These are phyloP conservation scores for Curvularia spicifera DNA, from an alignment of 2,329 filamentous ascomycete genomes.

Conservation along the genomic window DNA sequence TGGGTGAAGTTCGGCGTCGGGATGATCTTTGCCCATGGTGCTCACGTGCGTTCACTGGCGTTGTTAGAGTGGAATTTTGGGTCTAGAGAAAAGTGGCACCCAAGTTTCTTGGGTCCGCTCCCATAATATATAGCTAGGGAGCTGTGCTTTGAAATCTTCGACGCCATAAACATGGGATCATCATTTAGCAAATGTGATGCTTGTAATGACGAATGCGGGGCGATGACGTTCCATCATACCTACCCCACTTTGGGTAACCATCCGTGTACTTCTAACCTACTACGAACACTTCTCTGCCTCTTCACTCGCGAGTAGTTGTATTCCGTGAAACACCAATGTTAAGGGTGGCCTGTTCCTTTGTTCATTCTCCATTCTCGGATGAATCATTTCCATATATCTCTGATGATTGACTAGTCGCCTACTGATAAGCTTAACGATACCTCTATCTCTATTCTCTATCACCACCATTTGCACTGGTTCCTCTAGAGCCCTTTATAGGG, in stretches of 20 bases:
- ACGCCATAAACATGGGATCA: slow-evolving; percentile 7
- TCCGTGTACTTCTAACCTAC: not conserved
- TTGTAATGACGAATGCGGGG: slow-evolving; percentile 29
- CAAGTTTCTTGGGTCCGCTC: too few relatives aligned
- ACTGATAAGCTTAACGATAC: not conserved
- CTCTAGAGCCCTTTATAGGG: not conserved
- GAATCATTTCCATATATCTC: not conserved
- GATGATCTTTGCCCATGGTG: slow-evolving; percentile 44
- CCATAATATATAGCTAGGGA: slow-evolving; percentile 2
- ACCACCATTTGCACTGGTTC: too few relatives aligned
- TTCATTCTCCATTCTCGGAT: not conserved
- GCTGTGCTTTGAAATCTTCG: not conserved
- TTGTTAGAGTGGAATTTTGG: not conserved
- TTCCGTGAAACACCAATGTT: too few relatives aligned
- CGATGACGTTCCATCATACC: not conserved
- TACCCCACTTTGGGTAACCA: slow-evolving; percentile 15
- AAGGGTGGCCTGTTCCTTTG: not conserved
- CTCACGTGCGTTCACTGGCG: not conserved
- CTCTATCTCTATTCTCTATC: not conserved
- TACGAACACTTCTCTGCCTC: not conserved
- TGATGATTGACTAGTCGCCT: not conserved
- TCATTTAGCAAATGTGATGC: slow-evolving; percentile 16
- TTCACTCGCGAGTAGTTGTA: not conserved
- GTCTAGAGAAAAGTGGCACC: not conserved
- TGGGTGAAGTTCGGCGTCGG: slow-evolving; percentile 46